Conservation (phyloP, 345 rosid genomes). For the Cochlearia excelsa region DNA sequence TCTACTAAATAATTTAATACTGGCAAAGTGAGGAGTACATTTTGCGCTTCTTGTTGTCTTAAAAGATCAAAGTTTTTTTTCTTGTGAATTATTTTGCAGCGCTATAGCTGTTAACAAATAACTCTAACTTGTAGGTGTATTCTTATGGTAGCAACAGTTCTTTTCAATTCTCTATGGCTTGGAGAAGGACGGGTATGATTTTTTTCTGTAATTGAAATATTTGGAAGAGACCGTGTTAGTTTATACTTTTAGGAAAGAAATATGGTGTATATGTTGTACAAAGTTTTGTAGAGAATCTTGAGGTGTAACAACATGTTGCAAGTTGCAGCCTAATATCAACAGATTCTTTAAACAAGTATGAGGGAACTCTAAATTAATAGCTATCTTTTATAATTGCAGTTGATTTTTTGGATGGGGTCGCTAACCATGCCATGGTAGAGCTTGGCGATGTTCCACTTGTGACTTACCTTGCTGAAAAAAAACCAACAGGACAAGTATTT, state of each 20-base stretch:
- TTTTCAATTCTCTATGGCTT: conserved; percentile 48
- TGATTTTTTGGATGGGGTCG: conserved; percentile 70
- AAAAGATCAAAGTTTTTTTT: background rate
- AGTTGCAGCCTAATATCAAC: conserved; percentile 16
- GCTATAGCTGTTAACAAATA: conserved; percentile 13
- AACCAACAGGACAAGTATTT: conserved; percentile 63
- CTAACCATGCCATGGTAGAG: conserved; percentile 73
- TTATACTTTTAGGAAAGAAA: conserved; percentile 5
- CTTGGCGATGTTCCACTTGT: conserved; percentile 68
- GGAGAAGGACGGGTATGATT: conserved; percentile 64
- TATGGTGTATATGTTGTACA: conserved; percentile 8
- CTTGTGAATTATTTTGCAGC: conserved; percentile 2
- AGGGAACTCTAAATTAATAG: conserved; percentile 3
- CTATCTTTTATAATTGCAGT: conserved; percentile 50
- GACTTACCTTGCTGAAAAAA: conserved; percentile 75
- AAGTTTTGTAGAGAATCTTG: background rate
- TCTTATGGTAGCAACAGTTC: conserved; percentile 69
- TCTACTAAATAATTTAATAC: background rate
- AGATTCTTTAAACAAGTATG: conserved; percentile 1
- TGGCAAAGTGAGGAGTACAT: background rate
- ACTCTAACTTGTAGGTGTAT: conserved; percentile 46
- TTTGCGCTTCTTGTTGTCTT: conserved; percentile 13
- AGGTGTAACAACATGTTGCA: conserved; percentile 4
- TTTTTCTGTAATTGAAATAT: conserved; percentile 10
- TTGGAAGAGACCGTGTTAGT: conserved; percentile 6